Conservation (phyloP, 2,329 filamentous ascomycete genomes). For the Didymella exigua region DNA sequence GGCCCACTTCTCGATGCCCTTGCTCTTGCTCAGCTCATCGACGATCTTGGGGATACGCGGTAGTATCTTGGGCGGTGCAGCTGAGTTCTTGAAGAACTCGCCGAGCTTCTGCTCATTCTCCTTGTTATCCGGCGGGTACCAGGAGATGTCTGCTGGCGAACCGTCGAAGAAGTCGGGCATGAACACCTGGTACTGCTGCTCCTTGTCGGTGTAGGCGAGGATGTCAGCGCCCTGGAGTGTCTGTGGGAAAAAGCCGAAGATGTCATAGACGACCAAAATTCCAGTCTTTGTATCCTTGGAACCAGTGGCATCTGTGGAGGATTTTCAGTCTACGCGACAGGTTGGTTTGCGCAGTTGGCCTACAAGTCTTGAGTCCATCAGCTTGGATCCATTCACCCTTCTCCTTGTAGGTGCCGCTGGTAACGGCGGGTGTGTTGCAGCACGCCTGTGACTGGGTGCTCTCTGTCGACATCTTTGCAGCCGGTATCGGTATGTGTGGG, state of each 20-base stretch:
- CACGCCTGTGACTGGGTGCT: slow-evolving; percentile 47
- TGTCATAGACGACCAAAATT: slow-evolving; percentile 65
- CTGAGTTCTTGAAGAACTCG: slow-evolving; percentile 63
- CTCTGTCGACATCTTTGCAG: slow-evolving; percentile 42
- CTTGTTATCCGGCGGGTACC: slow-evolving; percentile 65
- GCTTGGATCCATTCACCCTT: slow-evolving; percentile 66
- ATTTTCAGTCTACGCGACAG: neutral
- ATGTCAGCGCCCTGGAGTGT: slow-evolving; percentile 69
- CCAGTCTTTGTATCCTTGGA: slow-evolving; percentile 61
- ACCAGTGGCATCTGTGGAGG: slow-evolving; percentile 59
- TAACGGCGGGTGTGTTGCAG: slow-evolving; percentile 58
- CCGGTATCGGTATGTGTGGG: slow-evolving; percentile 1
- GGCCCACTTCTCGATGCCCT: slow-evolving; percentile 61
- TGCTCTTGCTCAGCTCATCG: slow-evolving; percentile 57
- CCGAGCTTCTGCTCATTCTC: slow-evolving; percentile 66
- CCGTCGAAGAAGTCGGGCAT: slow-evolving; percentile 93
- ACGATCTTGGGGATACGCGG: slow-evolving; percentile 62
- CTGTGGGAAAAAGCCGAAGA: slow-evolving; percentile 69
- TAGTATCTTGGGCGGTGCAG: slow-evolving; percentile 63
- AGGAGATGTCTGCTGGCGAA: slow-evolving; percentile 66
- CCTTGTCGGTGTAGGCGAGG: slow-evolving; percentile 66
- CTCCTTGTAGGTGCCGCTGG: slow-evolving; percentile 57
- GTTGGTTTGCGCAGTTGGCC: slow-evolving; percentile 14
- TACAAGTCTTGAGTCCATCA: slow-evolving; percentile 67
- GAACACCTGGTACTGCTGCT: slow-evolving; percentile 78